phyloP scores from a whole-genome alignment of 2,329 filamentous ascomycete genomes.

The Dothiorella sarmentorum region DNA sequence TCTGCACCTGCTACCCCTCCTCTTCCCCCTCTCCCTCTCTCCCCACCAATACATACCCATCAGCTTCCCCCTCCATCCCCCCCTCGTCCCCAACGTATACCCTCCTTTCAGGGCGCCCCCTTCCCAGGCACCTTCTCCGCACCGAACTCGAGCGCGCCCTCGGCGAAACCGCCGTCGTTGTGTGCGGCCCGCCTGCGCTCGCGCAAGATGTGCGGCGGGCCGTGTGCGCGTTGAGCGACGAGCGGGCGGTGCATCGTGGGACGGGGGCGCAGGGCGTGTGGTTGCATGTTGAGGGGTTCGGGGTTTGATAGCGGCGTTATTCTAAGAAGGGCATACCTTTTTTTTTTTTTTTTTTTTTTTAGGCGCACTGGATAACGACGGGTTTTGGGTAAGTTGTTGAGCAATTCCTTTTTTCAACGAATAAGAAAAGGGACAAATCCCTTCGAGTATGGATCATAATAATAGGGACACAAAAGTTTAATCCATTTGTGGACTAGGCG shows the following conservation, averaged over 20 bases:
- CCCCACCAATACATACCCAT: background rate
- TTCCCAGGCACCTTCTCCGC: conserved; percentile 50
- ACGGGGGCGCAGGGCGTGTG: conserved; percentile 64
- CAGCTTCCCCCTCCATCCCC: background rate
- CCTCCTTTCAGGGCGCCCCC: conserved; percentile 52
- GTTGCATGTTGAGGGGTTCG: conserved; percentile 58
- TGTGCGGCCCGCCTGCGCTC: conserved; percentile 57
- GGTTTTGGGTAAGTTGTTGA: no score
- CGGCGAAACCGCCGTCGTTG: conserved; percentile 61
- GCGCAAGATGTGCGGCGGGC: conserved; percentile 54
- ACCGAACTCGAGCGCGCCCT: conserved; percentile 55
- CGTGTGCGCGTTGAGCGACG: conserved; percentile 58
- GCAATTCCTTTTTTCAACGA: no score
- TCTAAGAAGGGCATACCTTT: no score
- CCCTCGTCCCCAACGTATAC: conserved; percentile 34
- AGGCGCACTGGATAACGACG: no score
- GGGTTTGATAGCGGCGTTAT: no score
- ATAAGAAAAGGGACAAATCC: no score
- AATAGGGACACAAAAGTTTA: no score
- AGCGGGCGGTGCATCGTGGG: conserved; percentile 64
- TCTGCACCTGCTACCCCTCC: conserved; percentile 36
- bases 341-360: no score
- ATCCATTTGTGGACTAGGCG: no score
- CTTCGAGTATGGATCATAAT: no score
- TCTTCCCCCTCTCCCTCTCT: background rate